phyloP scores from a whole-genome alignment of 208 protist species.

The Crithidia bombi region DNA sequence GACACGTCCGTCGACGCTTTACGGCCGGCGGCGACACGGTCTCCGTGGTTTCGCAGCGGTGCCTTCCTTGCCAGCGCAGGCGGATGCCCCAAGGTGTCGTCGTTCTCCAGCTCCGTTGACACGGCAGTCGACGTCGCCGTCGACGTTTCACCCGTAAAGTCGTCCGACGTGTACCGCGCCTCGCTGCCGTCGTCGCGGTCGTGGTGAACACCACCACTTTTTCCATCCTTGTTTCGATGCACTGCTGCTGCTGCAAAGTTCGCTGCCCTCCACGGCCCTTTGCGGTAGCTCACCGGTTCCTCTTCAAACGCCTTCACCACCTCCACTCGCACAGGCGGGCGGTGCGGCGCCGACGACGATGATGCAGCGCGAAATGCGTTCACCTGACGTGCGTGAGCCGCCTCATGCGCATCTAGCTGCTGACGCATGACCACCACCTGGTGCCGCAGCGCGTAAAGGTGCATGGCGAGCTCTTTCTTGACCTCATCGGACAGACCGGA shows the following conservation, averaged over 20 bases:
- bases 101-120: constrained; percentile 2
- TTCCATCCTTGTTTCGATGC: background rate
- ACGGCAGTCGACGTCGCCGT: background rate
- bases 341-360: background rate
- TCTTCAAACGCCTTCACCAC: constrained; percentile 64
- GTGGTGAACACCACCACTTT: background rate
- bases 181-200: background rate
- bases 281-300: constrained; percentile 59
- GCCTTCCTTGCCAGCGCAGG: background rate
- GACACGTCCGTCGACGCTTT: background rate
- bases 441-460: constrained; percentile 56
- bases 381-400: constrained; percentile 22
- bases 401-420: constrained; percentile 37
- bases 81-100: background rate
- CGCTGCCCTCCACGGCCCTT: constrained; percentile 44
- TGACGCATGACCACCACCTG: constrained; percentile 48
- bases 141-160: constrained; percentile 17
- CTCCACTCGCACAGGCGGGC: constrained; percentile 42
- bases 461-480: constrained; percentile 59
- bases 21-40: background rate
- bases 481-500: constrained; percentile 29
- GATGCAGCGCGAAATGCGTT: constrained; percentile 11
- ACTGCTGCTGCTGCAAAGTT: constrained; percentile 15
- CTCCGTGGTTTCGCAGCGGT: background rate
- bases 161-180: constrained; percentile 29